Conservation (phyloP, 805 yeast genomes). For the Candida easanensis region DNA sequence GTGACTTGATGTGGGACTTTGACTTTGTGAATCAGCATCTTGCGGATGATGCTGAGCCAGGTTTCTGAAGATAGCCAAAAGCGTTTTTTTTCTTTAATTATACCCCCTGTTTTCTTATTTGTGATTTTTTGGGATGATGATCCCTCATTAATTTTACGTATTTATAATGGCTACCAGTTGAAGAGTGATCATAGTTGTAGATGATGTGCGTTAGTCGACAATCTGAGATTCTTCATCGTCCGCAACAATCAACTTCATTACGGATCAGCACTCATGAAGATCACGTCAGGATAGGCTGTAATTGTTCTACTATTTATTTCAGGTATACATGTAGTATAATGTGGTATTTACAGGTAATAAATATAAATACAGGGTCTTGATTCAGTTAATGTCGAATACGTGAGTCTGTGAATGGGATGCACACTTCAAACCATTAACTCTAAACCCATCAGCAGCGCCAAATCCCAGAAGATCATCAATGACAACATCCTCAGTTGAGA, state of each 20-base stretch:
- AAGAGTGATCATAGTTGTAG: too few relatives aligned
- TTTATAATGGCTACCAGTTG: too few relatives aligned
- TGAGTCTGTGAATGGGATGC: background rate
- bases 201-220: too few relatives aligned
- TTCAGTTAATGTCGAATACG: background rate
- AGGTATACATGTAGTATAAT: too few relatives aligned
- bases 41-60: slow-evolving; percentile 1
- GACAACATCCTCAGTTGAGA: background rate
- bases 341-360: too few relatives aligned
- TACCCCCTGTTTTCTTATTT: background rate
- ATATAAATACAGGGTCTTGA: too few relatives aligned
- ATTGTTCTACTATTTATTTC: too few relatives aligned
- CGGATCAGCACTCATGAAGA: too few relatives aligned
- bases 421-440: slow-evolving; percentile 3
- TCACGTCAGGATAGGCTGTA: too few relatives aligned
- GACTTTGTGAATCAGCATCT: slow-evolving; percentile 17
- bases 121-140: background rate
- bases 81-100: background rate
- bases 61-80: background rate
- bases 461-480: slow-evolving; percentile 4
- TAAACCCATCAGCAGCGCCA: slow-evolving; percentile 9
- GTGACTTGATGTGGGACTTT: slow-evolving; percentile 23
- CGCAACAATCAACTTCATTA: too few relatives aligned
- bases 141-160: too few relatives aligned
- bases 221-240: too few relatives aligned